Evolutionary conservation across 2,329 filamentous ascomycete species (phyloP).

Genomic region (Phyllosticta citrichinensis): DNA sequence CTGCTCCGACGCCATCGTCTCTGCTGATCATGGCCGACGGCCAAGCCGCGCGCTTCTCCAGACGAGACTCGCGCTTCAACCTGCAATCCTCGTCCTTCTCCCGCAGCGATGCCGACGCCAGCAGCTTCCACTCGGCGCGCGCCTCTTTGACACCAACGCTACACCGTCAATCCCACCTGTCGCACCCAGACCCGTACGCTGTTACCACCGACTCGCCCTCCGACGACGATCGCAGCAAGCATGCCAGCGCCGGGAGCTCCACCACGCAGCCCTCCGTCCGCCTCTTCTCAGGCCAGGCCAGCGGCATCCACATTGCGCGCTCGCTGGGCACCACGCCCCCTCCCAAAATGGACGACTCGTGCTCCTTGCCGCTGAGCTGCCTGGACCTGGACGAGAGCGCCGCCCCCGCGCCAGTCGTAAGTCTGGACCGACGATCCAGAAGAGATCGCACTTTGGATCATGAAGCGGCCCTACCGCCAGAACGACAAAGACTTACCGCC

Average conservation of each 20-base stretch:
- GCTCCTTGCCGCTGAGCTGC: conserved; percentile 16
- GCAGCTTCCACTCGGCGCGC: background rate
- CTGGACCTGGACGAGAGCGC: conserved; percentile 9
- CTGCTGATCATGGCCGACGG: background rate
- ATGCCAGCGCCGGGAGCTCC: background rate
- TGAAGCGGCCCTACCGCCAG: background rate
- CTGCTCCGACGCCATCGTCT: background rate
- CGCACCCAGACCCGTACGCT: background rate
- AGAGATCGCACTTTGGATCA: background rate
- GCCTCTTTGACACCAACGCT: background rate
- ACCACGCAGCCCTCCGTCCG: background rate
- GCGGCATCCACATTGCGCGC: background rate
- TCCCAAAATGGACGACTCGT: conserved; percentile 9
- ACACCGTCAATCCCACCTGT: conserved; percentile 3
- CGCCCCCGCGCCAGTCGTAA: conserved; percentile 10
- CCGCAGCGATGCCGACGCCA: background rate
- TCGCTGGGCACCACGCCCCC: background rate
- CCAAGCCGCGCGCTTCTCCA: background rate
- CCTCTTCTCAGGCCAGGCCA: background rate
- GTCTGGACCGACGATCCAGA: background rate
- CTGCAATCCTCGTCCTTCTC: conserved; percentile 13
- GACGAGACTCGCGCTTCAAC: conserved; percentile 9
- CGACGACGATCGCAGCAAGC: background rate
- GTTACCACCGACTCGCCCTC: background rate
- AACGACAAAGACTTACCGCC: background rate